phyloP scores from a whole-genome alignment of 2,329 filamentous ascomycete species.

The Pseudohalonectria lignicola region DNA sequence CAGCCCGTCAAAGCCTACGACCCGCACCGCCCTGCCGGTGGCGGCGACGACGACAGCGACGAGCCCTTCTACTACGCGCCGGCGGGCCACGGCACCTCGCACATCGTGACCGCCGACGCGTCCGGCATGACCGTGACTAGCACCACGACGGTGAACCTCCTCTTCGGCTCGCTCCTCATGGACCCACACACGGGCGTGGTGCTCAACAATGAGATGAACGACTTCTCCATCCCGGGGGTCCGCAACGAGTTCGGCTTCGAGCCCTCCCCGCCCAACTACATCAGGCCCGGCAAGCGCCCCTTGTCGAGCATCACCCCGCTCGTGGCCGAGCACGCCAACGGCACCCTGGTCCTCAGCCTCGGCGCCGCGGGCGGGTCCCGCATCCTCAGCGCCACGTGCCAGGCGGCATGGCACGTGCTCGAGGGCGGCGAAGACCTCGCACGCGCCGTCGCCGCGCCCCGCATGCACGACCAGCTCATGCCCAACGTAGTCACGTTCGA shows the following conservation, averaged over 20 bases:
- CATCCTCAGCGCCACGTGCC: slow-evolving; percentile 76
- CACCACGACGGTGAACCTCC: slow-evolving; percentile 79
- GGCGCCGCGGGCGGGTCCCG: slow-evolving; percentile 74
- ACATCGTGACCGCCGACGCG: slow-evolving; percentile 60
- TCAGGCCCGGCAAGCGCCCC: slow-evolving; percentile 70
- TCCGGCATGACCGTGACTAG: slow-evolving; percentile 67
- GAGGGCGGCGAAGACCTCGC: slow-evolving; percentile 56
- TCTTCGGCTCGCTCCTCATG: slow-evolving; percentile 72
- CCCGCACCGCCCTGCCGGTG: slow-evolving; percentile 51
- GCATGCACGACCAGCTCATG: slow-evolving; percentile 74
- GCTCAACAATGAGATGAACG: slow-evolving; percentile 62
- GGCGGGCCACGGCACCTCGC: slow-evolving; percentile 53
- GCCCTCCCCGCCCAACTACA: slow-evolving; percentile 70
- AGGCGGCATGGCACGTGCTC: slow-evolving; percentile 64
- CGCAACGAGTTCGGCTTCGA: slow-evolving; percentile 79
- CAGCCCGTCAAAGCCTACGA: slow-evolving; percentile 66
- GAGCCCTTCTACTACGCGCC: slow-evolving; percentile 3
- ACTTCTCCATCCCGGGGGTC: slow-evolving; percentile 74
- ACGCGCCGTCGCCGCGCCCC: slow-evolving; percentile 55
- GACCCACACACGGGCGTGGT: slow-evolving; percentile 77
- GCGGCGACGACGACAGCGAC: slow-evolving; percentile 28
- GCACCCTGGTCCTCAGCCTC: slow-evolving; percentile 58
- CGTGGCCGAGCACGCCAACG: slow-evolving; percentile 60
- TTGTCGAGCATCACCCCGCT: slow-evolving; percentile 73
- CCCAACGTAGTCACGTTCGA: slow-evolving; percentile 63